A percentile compares a stretch with the other conserved stretches of the same genome.
Conservation (phyloP, 148 eudicot genomes). For the Fagopyrum esculentum region DNA sequence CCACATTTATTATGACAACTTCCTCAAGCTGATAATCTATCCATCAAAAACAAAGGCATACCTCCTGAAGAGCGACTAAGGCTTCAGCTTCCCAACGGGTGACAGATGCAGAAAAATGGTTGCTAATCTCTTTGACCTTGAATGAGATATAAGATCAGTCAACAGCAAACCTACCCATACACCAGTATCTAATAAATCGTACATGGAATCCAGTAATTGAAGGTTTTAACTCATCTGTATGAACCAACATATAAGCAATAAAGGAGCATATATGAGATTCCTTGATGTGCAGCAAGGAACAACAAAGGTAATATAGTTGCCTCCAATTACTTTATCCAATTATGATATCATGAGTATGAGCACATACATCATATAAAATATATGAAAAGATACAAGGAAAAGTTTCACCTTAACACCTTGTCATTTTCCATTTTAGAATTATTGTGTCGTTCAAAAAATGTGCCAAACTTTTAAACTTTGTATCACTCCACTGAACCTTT, state of each 20-base stretch:
- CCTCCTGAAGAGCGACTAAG: slow-evolving; percentile 67
- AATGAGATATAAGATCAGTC: slow-evolving; percentile 7
- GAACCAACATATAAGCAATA: background rate
- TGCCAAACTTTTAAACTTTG: background rate
- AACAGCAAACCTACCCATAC: background rate
- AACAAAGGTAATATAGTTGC: slow-evolving; percentile 1
- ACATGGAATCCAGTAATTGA: background rate
- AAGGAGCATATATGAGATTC: background rate
- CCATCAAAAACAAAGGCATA: slow-evolving; percentile 16
- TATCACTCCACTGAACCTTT: background rate
- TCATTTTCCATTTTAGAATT: background rate
- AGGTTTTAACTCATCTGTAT: background rate
- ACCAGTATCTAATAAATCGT: background rate
- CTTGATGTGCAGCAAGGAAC: background rate
- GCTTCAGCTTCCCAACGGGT: slow-evolving; percentile 83
- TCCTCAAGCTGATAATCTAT: background rate
- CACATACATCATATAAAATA: background rate
- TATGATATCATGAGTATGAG: background rate
- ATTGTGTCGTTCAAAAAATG: background rate
- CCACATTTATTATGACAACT: background rate
- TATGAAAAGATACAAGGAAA: background rate
- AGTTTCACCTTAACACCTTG: background rate
- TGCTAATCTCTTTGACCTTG: slow-evolving; percentile 61
- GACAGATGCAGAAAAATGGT: slow-evolving; percentile 22
- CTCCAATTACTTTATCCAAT: background rate